A percentile compares a stretch with the other conserved stretches of the same genome.
These are phyloP conservation scores for Physcomitrellopsis africana DNA, from an alignment of 225 moss, liverwort and hornwort genomes.

Conservation along the genomic window DNA sequence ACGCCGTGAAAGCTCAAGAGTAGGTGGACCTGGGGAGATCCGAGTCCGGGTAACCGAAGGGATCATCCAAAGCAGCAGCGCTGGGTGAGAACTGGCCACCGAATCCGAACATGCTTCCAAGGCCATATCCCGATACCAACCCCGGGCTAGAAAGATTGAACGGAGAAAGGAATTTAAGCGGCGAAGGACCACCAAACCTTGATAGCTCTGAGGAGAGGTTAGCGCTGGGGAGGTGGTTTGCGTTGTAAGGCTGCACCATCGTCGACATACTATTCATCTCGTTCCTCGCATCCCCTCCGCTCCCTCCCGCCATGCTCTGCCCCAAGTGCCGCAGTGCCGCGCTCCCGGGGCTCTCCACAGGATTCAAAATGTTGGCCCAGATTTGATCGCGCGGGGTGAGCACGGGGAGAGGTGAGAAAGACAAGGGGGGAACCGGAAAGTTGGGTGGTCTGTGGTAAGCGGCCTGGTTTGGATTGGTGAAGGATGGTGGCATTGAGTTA, in stretches of 20 bases:
- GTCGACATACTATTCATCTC: constrained; percentile 10
- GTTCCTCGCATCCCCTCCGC: constrained; percentile 7
- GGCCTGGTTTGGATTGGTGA: constrained; percentile 18
- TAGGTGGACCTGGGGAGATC: constrained; percentile 65
- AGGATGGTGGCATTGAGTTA: constrained; percentile 15
- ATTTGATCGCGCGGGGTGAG: constrained; percentile 54
- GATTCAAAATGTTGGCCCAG: constrained; percentile 53
- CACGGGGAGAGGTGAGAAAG: constrained; percentile 61
- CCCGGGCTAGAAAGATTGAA: constrained; percentile 60
- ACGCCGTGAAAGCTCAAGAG: constrained; percentile 44
- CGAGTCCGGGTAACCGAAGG: constrained; percentile 68
- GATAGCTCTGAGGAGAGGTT: constrained; percentile 39
- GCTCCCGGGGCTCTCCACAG: constrained; percentile 44
- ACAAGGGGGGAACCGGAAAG: constrained; percentile 49
- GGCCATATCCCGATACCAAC: constrained; percentile 60
- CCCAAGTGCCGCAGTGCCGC: constrained; percentile 51
- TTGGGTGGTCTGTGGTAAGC: constrained; percentile 47
- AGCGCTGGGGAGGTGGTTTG: neutral
- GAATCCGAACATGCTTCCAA: constrained; percentile 60
- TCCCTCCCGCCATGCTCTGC: constrained; percentile 39
- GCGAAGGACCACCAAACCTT: constrained; percentile 48
- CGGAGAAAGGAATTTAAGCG: constrained; percentile 48
- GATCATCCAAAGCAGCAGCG: constrained; percentile 57
- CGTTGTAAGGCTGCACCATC: constrained; percentile 3
- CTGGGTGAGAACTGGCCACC: constrained; percentile 64